These are phyloP conservation scores for Sporothrix curviconia DNA, from an alignment of 2,329 filamentous ascomycete species.

Conservation along the genomic window DNA sequence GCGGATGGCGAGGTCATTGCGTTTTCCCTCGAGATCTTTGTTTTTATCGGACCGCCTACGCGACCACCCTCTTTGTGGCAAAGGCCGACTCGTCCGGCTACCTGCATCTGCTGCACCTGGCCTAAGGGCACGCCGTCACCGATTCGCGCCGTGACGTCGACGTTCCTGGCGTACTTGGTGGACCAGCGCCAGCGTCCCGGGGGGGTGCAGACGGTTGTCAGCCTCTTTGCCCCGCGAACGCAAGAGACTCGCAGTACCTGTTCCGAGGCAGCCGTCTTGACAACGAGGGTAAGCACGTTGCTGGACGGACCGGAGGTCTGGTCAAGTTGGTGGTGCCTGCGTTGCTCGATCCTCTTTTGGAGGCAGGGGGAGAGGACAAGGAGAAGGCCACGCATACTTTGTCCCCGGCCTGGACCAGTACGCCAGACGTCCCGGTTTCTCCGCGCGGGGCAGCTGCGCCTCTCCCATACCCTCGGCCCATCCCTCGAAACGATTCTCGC, in stretches of 20 bases:
- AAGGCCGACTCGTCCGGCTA: slow-evolving; percentile 97
- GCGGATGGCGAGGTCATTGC: slow-evolving; percentile 53
- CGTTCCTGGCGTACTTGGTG: slow-evolving; percentile 71
- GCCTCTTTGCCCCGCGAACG: slow-evolving; percentile 83
- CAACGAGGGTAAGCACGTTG: slow-evolving; percentile 79
- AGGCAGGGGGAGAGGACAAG: slow-evolving; percentile 29
- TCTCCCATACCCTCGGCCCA: slow-evolving; percentile 58
- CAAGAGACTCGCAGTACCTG: slow-evolving; percentile 91
- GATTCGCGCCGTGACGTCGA: slow-evolving; percentile 63
- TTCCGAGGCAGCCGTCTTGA: slow-evolving; percentile 90
- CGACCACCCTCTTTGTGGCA: slow-evolving; percentile 87
- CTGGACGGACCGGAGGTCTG: slow-evolving; percentile 80
- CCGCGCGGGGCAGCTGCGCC: slow-evolving; percentile 37
- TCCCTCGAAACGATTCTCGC: slow-evolving; percentile 60
- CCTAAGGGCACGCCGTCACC: slow-evolving; percentile 62
- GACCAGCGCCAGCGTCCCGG: slow-evolving; percentile 57
- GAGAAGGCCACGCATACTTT: slow-evolving; percentile 56
- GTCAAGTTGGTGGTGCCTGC: slow-evolving; percentile 97
- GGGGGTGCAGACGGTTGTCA: slow-evolving; percentile 66
- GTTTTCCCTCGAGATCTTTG: slow-evolving; percentile 77
- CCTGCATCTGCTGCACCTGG: slow-evolving; percentile 58
- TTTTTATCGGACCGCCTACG: slow-evolving; percentile 75
- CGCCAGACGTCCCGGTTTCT: slow-evolving; percentile 75
- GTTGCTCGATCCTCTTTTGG: slow-evolving; percentile 69
- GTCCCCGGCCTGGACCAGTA: slow-evolving; percentile 80